Evolutionary conservation across 345 rosid species (phyloP), one percentile per base, ranked within the genome.

Genomic region (Hirschfeldia incana): DNA sequence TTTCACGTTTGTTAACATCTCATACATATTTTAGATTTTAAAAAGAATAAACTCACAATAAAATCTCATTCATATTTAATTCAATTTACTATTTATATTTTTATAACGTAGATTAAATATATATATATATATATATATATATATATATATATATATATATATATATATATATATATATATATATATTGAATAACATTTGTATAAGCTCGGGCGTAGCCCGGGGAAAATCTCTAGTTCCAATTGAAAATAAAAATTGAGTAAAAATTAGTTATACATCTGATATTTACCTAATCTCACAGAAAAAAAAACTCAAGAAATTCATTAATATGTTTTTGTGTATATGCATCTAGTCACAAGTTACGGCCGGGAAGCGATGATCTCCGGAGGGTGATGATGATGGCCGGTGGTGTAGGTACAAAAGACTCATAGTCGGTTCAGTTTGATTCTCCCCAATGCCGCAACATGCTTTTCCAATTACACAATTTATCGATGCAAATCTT

Each of bases 401-500:
- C 87, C 9, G 99, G 98, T 51, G 98, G 99, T 27, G 97, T 80
- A 8, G 94, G 92, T 76, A 72, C 74, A 57, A 75, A 83, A 36
- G 81, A 74, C 51, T 86, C 85, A 36, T 93, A 88, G 27, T 90
- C 90, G 13, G 81, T 81, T 6, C 96, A 92, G 88, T 97, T 92
- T 62, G 94, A 91, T 78, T 95, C 96, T 1, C 98, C 97, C 99
- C 99, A 93, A 53, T 95, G 98, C 32, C 84, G 81, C 64, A 95
- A 68, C 99, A 93, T 95, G 83, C 92, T 85, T 84, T 87, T 88
- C 99, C 98, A 95, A 65, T 80, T 78, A 77, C 99, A 95, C 72
- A 95, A 65, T 4, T 89, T 87, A 80, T 95, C 98, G 3, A 89
- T 82, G 76, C 99, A 95, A 65, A 87, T 91, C 67, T 85, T 83